A percentile compares a stretch with the other conserved stretches of the same genome.
Evolutionary conservation across 106 monocot species (phyloP).

Genomic region (Dioscorea dumetorum): DNA sequence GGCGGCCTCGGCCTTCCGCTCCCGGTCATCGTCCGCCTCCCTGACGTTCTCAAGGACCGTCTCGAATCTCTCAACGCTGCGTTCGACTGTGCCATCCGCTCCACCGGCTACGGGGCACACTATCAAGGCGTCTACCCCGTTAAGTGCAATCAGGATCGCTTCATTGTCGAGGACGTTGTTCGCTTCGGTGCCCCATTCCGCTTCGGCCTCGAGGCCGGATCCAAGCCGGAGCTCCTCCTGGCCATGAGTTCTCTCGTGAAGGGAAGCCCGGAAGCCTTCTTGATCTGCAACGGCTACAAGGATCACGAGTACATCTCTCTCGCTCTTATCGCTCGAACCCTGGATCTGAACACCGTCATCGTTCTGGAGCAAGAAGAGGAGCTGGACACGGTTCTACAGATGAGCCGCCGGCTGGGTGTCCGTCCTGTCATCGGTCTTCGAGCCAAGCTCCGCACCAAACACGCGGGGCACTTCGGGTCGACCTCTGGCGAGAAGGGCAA

Average conservation of each 20-base stretch:
- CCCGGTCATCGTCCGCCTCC: slow-evolving; percentile 81
- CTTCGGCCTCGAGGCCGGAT: slow-evolving; percentile 96
- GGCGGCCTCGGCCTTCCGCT: slow-evolving; percentile 87
- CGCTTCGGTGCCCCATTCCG: slow-evolving; percentile 63
- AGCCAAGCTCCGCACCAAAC: slow-evolving; percentile 75
- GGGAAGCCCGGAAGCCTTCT: slow-evolving; percentile 67
- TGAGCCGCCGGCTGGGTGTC: slow-evolving; percentile 37
- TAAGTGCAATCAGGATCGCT: slow-evolving; percentile 92
- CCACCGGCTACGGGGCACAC: slow-evolving; percentile 46
- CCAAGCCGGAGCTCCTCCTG: slow-evolving; percentile 93
- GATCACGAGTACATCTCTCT: slow-evolving; percentile 87
- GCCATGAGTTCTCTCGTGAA: slow-evolving; percentile 80
- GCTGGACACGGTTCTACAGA: slow-evolving; percentile 42
- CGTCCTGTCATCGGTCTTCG: slow-evolving; percentile 71
- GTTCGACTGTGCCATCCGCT: slow-evolving; percentile 73
- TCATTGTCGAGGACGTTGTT: slow-evolving; percentile 82
- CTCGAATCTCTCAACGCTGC: slow-evolving; percentile 73
- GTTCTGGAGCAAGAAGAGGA: slow-evolving; percentile 87
- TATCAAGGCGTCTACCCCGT: slow-evolving; percentile 98
- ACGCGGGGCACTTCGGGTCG: slow-evolving; percentile 68
- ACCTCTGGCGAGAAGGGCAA: slow-evolving; percentile 88
- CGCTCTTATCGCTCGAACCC: slow-evolving; percentile 57
- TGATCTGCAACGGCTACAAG: slow-evolving; percentile 98
- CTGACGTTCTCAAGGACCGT: slow-evolving; percentile 76
- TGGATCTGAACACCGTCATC: slow-evolving; percentile 68